Conservation (phyloP, 176 grass and related monocot species). For the Zoysia japonica region DNA sequence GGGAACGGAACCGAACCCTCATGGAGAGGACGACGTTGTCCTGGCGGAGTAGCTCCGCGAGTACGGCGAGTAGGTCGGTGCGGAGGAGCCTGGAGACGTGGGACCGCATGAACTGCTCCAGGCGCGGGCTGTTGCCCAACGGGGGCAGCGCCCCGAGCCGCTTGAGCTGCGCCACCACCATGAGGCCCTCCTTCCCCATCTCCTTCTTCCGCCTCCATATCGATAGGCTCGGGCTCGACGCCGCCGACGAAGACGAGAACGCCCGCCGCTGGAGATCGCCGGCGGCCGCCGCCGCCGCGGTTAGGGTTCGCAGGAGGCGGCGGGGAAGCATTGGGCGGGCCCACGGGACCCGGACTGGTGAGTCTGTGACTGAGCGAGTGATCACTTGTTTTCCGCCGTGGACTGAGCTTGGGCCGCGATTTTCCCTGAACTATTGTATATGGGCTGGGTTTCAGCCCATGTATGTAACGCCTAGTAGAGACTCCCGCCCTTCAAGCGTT, state of each 20-base stretch:
- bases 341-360: background rate
- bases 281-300: background rate
- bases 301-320: constrained; percentile 40
- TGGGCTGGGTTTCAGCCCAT: too few species aligned
- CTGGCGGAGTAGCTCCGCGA: constrained; percentile 80
- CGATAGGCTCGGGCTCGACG: constrained; percentile 69
- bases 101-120: constrained; percentile 74
- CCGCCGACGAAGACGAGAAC: constrained; percentile 44
- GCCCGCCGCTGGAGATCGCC: background rate
- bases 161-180: constrained; percentile 85
- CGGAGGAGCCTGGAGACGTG: constrained; percentile 83
- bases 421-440: background rate
- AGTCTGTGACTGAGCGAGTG: background rate
- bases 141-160: constrained; percentile 62
- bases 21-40: constrained; percentile 74
- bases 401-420: background rate
- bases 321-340: constrained; percentile 32
- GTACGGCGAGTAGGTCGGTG: constrained; percentile 81
- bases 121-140: constrained; percentile 23
- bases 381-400: background rate
- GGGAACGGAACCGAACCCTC: constrained; percentile 51
- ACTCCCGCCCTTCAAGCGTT: too few species aligned
- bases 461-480: too few species aligned
- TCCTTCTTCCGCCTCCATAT: constrained; percentile 94
- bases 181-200: constrained; percentile 95